A percentile compares a stretch with the other conserved stretches of the same genome.
phyloP scores from a whole-genome alignment of 257 asterid genomes.

The Ajuga chamaepitys region DNA sequence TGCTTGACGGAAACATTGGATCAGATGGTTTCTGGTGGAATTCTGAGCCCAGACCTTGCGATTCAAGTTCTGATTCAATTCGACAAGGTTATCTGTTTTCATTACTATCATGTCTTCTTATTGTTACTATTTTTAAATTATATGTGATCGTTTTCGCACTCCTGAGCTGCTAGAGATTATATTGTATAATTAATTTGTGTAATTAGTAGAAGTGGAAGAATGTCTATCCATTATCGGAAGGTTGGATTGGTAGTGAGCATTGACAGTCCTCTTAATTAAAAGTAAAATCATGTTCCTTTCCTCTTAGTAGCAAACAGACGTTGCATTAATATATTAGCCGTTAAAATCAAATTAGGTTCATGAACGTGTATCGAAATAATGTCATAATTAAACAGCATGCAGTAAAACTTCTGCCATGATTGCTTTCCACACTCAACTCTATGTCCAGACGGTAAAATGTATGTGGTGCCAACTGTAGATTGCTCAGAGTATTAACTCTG shows the following conservation, averaged over 20 bases:
- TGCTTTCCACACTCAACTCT: not conserved
- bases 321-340: no score
- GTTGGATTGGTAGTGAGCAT: not conserved
- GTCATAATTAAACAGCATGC: not conserved
- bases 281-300: not conserved
- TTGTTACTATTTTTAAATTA: not conserved
- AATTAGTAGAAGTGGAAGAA: not conserved
- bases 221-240: not conserved
- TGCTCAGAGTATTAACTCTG: not conserved
- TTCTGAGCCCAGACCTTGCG: slow-evolving; percentile 81
- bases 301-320: no score
- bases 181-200: not conserved
- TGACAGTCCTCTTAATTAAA: not conserved
- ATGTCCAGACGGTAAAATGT: not conserved
- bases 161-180: not conserved
- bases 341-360: no score
- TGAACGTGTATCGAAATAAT: no score
- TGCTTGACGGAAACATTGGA: slow-evolving; percentile 88
- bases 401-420: not conserved
- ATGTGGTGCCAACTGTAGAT: not conserved
- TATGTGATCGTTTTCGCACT: not conserved
- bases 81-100: slow-evolving; percentile 68
- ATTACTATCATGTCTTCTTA: no score
- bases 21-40: slow-evolving; percentile 76
- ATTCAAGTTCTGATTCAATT: slow-evolving; percentile 92